Evolutionary conservation across 106 monocot species (phyloP), one percentile per base, ranked within the genome.

Genomic region (Dactylorhiza incarnata): DNA sequence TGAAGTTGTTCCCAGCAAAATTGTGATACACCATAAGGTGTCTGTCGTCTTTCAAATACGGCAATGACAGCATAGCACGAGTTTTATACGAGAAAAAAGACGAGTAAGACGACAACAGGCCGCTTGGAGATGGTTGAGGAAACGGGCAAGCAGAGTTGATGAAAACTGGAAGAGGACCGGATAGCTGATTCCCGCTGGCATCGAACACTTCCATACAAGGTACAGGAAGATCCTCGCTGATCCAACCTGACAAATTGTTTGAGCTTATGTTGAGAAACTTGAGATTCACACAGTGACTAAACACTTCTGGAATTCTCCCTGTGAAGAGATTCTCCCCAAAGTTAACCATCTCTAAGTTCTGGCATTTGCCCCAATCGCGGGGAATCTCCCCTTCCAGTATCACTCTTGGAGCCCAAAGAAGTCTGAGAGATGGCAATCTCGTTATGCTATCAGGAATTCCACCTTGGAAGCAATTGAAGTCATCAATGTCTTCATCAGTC

Each of bases 131-230:
- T 9, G 77, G 68, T 20, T 72, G 47, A 20, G 81, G 79, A 26
- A 83, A 79, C 76, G 58, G 17, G 73, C 92, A 90, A 23, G 20
- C 16, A 44, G 58, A 75, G 14, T 73, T 13, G 24, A 52, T 20
- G 61, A 92, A 95, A 44, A 10, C 80, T 0, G 84, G 89, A 48
- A 95, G 76, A 13, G 75, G 73, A 9, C 95, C 95, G 25, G 88
- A 90, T 23, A 95, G 50, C 49, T 83, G 86, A 84, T 95, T 95
- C 44, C 83, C 86, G 79, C 92, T 92, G 48, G 90, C 78, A 90
- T 95, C 95, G 74, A 95, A 95, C 2, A 88, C 75, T 74, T 85
- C 80, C 92, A 95, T 88, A 67, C 95, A 95, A 77, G 95, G 92
- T 23, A 92, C 90, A 17, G 74, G 80, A 55, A 95, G 83, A 22